A percentile compares a stretch with the other conserved stretches of the same genome.
These are phyloP conservation scores for Daldinia concentrica DNA, from an alignment of 495 filamentous ascomycete species.

Conservation along the genomic window DNA sequence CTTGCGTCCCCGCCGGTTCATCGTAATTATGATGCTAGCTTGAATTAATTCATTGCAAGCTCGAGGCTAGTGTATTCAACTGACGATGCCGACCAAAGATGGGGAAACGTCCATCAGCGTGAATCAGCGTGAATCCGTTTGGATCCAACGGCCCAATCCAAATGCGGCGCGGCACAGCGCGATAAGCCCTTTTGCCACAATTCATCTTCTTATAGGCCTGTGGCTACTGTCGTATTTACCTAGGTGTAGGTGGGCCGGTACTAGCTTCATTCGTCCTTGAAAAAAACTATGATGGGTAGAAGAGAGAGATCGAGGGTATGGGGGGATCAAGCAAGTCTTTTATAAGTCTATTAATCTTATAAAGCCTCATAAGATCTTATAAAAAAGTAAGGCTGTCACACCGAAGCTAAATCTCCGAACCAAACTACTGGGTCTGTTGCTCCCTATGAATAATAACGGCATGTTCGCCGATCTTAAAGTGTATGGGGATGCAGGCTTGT, in stretches of 20 bases:
- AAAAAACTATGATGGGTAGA: not conserved
- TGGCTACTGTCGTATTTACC: constrained; percentile 22
- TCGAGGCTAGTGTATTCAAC: constrained; percentile 17
- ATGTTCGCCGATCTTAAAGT: constrained; percentile 21
- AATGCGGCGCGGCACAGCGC: constrained; percentile 17
- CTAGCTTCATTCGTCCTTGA: constrained; percentile 8
- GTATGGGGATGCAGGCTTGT: constrained; percentile 1
- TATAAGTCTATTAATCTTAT: constrained; percentile 20
- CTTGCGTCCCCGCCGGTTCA: not conserved
- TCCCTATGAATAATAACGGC: constrained; percentile 7
- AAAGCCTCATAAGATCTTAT: not conserved
- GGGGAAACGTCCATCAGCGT: not conserved
- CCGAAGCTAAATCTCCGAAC: constrained; percentile 15
- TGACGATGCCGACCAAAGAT: constrained; percentile 6
- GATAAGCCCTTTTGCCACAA: constrained; percentile 28
- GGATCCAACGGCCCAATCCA: constrained; percentile 21
- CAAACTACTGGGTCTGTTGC: constrained; percentile 11
- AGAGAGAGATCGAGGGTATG: not conserved
- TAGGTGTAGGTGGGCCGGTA: constrained; percentile 4
- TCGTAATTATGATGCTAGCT: not conserved
- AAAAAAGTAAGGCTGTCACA: constrained; percentile 4
- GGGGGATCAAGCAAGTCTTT: constrained; percentile 19
- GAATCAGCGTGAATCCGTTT: constrained; percentile 7
- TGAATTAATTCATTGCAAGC: constrained; percentile 1
- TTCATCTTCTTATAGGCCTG: constrained; percentile 19